Conservation (phyloP, 169 alveolate species). For the Besnoitia besnoiti region DNA sequence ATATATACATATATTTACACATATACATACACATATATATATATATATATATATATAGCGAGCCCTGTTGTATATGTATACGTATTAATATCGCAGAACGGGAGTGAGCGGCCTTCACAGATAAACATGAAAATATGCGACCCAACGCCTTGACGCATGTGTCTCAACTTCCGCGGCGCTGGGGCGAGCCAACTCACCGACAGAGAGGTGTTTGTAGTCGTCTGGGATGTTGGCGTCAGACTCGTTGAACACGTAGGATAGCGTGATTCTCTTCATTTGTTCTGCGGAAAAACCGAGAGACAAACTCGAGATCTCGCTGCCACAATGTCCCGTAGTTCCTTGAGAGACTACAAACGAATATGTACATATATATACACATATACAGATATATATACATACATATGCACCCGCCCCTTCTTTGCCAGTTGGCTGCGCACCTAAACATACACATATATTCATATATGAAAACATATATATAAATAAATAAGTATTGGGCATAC, state of each 20-base stretch:
- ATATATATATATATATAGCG: neutral
- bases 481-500: too few relatives aligned
- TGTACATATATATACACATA: too few relatives aligned
- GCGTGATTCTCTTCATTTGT: conserved; percentile 85
- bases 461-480: too few relatives aligned
- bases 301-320: too few relatives aligned
- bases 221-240: conserved; percentile 89
- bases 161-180: neutral
- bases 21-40: neutral
- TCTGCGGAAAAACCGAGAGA: conserved; percentile 59
- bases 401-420: too few relatives aligned
- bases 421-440: too few relatives aligned
- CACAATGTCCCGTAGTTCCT: too few relatives aligned
- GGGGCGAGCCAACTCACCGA: neutral
- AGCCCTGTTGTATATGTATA: neutral
- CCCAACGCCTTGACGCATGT: neutral
- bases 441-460: too few relatives aligned
- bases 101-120: neutral
- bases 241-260: conserved; percentile 92
- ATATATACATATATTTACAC: neutral
- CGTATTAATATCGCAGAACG: neutral
- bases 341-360: too few relatives aligned
- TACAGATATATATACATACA: too few relatives aligned
- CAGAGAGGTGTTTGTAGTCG: conserved; percentile 72
- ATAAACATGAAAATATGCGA: neutral